Evolutionary conservation across 2,329 filamentous ascomycete genomes (phyloP), one percentile per base, ranked within the genome.

Genomic region (Amesomyces nigricolor): DNA sequence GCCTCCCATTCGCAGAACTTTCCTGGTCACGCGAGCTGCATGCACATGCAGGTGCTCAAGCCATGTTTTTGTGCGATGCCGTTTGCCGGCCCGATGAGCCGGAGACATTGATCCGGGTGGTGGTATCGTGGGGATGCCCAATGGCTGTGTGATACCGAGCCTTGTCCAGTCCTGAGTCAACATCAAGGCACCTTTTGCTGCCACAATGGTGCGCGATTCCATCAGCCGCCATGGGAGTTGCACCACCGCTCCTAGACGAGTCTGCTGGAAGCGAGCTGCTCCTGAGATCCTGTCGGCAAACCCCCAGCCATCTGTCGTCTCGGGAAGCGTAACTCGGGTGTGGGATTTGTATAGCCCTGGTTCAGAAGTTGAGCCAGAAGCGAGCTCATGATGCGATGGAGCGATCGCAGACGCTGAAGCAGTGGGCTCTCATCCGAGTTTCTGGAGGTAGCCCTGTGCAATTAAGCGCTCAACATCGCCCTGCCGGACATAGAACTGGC

Each of bases 391-490:
- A 26, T 11, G 11, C 4, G 32, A 35, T 9, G 7, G 9, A 35
- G 9, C 32, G 9, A 35, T 13, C 32, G 32, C 32, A 35, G 30
- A 11, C 30, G 30, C 30, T 35, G 9, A 32, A 13, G 32, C 16
- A 17, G 11, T 4, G 11, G 17, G 2, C n/a, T 22, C 14, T 89
- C 78, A 96, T 68, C 84, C 85, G 63, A 99, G 78, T 65, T 91
- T 91, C 71, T 96, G 91, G 61, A 99, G 76, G 73, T 96, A 99
- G 17, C 94, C 94, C 69, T 97, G 92, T 14, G 90, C 83, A 66
- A 99, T 96, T 64, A 99, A 72, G 49, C 91, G 82, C 72, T 99
- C 94, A 6, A 99, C 94, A 72, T 99, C 94, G 22, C 90, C 92
- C 67, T 96, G 90, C 46, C 92, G 83, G 39, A 99, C 94, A 67